Evolutionary conservation across 2,329 filamentous ascomycete genomes (phyloP).

Genomic region (Emergomyces africanus): DNA sequence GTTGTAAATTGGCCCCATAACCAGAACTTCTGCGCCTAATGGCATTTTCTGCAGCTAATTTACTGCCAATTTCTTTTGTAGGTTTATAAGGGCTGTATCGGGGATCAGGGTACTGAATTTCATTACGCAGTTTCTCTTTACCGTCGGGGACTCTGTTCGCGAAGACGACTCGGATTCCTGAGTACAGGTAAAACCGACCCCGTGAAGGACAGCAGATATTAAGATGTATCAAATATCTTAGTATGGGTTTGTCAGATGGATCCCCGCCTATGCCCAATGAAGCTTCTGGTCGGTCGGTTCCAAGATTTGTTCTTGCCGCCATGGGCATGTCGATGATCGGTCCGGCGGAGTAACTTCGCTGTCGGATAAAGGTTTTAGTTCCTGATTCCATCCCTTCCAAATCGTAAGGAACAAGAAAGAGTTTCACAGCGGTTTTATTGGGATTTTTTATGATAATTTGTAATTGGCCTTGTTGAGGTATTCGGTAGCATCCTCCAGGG

Average conservation of each 20-base stretch:
- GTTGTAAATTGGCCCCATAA: constrained; percentile 18
- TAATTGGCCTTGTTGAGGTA: constrained; percentile 84
- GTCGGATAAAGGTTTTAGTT: constrained; percentile 90
- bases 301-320: constrained; percentile 27
- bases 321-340: constrained; percentile 64
- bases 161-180: constrained; percentile 86
- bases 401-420: constrained; percentile 90
- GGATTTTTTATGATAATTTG: constrained; percentile 98
- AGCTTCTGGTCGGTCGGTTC: constrained; percentile 43
- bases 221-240: constrained; percentile 83
- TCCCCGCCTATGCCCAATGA: constrained; percentile 34
- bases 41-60: constrained; percentile 47
- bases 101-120: constrained; percentile 80
- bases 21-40: constrained; percentile 47
- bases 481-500: constrained; percentile 81
- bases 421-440: constrained; percentile 93
- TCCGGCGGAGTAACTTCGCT: constrained; percentile 82
- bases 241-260: constrained; percentile 46
- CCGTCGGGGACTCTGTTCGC: constrained; percentile 92
- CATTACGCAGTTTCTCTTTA: constrained; percentile 82
- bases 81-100: constrained; percentile 76
- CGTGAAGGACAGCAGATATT: constrained; percentile 82
- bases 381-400: constrained; percentile 83
- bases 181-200: constrained; percentile 80
- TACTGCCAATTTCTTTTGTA: constrained; percentile 37